Evolutionary conservation across 352 stramenopile genomes (phyloP), one percentile per base, ranked within the genome.

Genomic region (Nothophytophthora sp.): DNA sequence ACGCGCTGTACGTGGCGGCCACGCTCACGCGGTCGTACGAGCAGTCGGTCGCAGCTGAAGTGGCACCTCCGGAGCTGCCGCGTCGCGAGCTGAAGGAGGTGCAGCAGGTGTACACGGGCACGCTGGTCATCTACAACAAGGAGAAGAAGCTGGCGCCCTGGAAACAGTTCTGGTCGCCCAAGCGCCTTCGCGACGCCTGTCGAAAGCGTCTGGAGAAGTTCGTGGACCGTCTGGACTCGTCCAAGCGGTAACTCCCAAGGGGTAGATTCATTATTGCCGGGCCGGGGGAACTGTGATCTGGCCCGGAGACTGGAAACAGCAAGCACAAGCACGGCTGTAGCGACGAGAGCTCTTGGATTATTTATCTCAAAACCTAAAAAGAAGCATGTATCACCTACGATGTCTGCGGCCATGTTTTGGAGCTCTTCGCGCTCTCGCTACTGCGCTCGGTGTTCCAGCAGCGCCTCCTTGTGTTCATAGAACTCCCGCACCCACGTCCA

Each of bases 51-150:
- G 70, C 65, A 15, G 48, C 52, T 6, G 59, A 71, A 41, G 50
- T 35, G 34, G 16, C 38, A 25, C 27, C 50, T 12, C 34, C 36
- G 1, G 50, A 67, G 15, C 50, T 68, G 4, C 40, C 58, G 6
- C 42, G 46, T 16, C 50, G 48, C 15, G 46, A 73, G 37, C 49
- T 52, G 20, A 76, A 70, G 37, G 59, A 67, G 30, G 49, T 77
- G 11, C 58, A 86, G 33, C 58, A 69, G 30, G 55, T 76, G 45
- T 87, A 86, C 63, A 72, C 70, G 19, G 80, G 80, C 18, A 90
- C 80, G 13, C 59, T 90, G 11, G 73, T 90, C n/a, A 43, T 79
- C 23, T 90, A 90, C 67, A 71, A 90, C 37, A 57, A 81, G 40
- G 73, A 90, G 45, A 61, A 72, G 54, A 63, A 61, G 30, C 60